Evolutionary conservation across 306 rosid genomes (phyloP).

Genomic region (Vigna unguiculata): DNA sequence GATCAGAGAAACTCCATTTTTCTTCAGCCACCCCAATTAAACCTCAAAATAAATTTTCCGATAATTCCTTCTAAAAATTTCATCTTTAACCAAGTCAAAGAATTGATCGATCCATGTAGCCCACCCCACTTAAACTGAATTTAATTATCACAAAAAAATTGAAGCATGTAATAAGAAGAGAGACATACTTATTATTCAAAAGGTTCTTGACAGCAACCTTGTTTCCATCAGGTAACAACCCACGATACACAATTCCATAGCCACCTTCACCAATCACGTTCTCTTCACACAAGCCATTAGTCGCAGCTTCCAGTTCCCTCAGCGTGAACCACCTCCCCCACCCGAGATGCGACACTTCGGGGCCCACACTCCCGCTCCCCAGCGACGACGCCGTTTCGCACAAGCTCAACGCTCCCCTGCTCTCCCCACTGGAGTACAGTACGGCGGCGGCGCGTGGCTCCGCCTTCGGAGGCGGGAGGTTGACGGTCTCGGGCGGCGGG

Average conservation of each 20-base stretch:
- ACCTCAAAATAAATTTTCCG: not conserved
- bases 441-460: not conserved
- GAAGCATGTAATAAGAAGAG: not conserved
- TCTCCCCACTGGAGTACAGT: slow-evolving; percentile 75
- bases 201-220: slow-evolving; percentile 90
- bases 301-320: slow-evolving; percentile 93
- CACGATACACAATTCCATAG: slow-evolving; percentile 90
- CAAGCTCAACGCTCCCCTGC: slow-evolving; percentile 55
- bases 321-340: slow-evolving; percentile 98
- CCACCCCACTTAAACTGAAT: not conserved
- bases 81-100: not conserved
- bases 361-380: slow-evolving; percentile 75
- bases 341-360: slow-evolving; percentile 94
- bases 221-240: slow-evolving; percentile 76
- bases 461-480: slow-evolving; percentile 56
- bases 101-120: not conserved
- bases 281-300: slow-evolving; percentile 74
- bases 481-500: slow-evolving; percentile 58
- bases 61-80: not conserved
- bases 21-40: not conserved
- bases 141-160: not conserved
- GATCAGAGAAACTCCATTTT: slow-evolving; percentile 10
- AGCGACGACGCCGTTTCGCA: slow-evolving; percentile 63
- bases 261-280: slow-evolving; percentile 99
- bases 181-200: slow-evolving; percentile 82